Evolutionary conservation across 2,329 filamentous ascomycete genomes (phyloP), one percentile per base, ranked within the genome.

Genomic region (Malbranchea cinnamomea): DNA sequence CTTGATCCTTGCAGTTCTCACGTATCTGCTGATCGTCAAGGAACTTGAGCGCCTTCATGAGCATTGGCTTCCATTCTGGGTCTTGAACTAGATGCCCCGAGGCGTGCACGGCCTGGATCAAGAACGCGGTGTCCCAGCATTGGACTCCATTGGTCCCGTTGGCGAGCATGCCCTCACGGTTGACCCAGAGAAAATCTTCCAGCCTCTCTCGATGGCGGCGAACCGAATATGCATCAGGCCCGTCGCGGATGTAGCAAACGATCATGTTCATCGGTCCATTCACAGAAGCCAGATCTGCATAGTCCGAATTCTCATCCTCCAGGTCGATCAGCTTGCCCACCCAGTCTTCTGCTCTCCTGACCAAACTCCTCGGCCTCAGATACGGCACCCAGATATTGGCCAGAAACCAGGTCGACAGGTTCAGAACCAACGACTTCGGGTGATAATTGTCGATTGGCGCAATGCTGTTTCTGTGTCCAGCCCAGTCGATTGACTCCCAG

Each of bases 1-100:
- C 23, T 11, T 16, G n/a, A 9, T 23, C 9, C 3, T 10, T 22
- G 2, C 14, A 7, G 3, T 34, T 17, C 4, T 34, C 28, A 23
- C 22, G 17, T 8, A 34, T 21, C 32, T 34, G 32, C 23, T n/a
- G n/a, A 14, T 9, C 13, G 10, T 34, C 32, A n/a, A 34, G 9
- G 23, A 34, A 34, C 20, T 31, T 22, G 13, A 31, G 17, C 9
- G 32, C 32, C 17, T 27, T 30, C n/a, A 30, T 5, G n/a, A 34
- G 10, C 16, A 26, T 34, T 4, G 9, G n/a, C 5, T 18, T 18
- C 10, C 17, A 10, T 26, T 9, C 17, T 7, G 14, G 12, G 7
- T 12, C 10, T 7, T 23, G 20, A n/a, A 7, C 32, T 6, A 34
- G 18, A n/a, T n/a, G n/a, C 12, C 32, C 32, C 2, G 21, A n/a